Evolutionary conservation across 2,329 filamentous ascomycete genomes (phyloP).

Genomic region (Aspergillus calidoustus): DNA sequence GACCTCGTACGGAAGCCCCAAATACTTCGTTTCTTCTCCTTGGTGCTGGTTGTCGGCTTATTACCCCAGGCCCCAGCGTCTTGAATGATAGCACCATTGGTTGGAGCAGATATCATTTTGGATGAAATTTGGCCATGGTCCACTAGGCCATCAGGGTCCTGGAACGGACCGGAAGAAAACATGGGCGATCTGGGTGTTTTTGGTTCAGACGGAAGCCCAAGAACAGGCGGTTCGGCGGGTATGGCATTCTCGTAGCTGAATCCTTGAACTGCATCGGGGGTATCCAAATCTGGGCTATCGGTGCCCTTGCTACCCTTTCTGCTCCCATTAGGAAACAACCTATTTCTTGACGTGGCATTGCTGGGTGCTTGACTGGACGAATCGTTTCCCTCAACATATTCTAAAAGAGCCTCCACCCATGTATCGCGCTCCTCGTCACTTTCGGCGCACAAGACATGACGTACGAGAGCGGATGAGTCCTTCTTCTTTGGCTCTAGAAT

Average conservation of each 20-base stretch:
- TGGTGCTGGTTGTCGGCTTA: slow-evolving; percentile 66
- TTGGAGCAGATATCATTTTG: slow-evolving; percentile 78
- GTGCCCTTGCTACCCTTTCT: slow-evolving; percentile 39
- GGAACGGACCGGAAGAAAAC: slow-evolving; percentile 33
- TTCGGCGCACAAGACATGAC: slow-evolving; percentile 94
- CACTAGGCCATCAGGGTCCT: slow-evolving; percentile 35
- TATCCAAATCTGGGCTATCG: slow-evolving; percentile 45
- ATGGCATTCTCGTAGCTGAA: slow-evolving; percentile 63
- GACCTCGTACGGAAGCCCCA: slow-evolving; percentile 69
- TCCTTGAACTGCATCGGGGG: slow-evolving; percentile 46
- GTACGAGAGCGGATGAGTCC: slow-evolving; percentile 83
- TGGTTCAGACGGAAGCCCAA: slow-evolving; percentile 48
- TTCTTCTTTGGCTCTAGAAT: slow-evolving; percentile 96
- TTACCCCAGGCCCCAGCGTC: slow-evolving; percentile 87
- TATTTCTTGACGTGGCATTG: slow-evolving; percentile 33
- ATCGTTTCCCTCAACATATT: slow-evolving; percentile 73
- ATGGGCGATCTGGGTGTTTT: slow-evolving; percentile 40
- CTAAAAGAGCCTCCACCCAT: slow-evolving; percentile 89
- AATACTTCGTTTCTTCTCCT: slow-evolving; percentile 78
- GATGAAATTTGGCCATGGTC: slow-evolving; percentile 35
- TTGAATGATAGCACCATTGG: slow-evolving; percentile 81
- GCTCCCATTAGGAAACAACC: slow-evolving; percentile 28
- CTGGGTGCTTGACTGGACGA: slow-evolving; percentile 24
- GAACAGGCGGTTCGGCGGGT: slow-evolving; percentile 60
- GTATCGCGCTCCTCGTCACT: slow-evolving; percentile 89